Evolutionary conservation across 73 alveolate species (phyloP).

Genomic region (Paramecium caudatum): DNA sequence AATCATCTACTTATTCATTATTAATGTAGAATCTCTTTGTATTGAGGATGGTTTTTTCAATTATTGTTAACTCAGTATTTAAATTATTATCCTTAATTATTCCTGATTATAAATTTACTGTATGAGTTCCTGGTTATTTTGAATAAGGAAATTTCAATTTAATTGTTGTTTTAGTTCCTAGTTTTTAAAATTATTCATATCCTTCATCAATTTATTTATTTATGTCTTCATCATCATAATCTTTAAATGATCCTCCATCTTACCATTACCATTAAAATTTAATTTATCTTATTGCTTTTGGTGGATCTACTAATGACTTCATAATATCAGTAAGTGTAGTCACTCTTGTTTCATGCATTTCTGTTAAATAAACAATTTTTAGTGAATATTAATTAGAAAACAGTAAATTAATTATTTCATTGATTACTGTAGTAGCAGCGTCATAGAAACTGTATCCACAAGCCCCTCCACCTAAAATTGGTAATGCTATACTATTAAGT

Average conservation of each 20-base stretch:
- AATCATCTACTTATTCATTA: background rate
- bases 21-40: conserved; percentile 22
- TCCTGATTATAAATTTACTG: background rate
- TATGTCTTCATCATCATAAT: conserved; percentile 49
- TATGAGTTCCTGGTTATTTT: conserved; percentile 56
- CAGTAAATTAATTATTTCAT: background rate
- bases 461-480: conserved; percentile 63
- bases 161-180: background rate
- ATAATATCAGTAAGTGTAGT: background rate
- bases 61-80: background rate
- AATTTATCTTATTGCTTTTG: background rate
- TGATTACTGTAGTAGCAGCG: background rate
- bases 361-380: background rate
- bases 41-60: background rate
- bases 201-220: conserved; percentile 62
- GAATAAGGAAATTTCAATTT: conserved; percentile 17
- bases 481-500: background rate
- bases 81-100: background rate
- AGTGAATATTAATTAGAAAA: conserved; percentile 15
- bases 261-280: conserved; percentile 60
- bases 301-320: background rate
- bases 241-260: background rate
- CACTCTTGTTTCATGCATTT: background rate
- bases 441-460: conserved; percentile 5
- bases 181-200: background rate